Evolutionary conservation across 1,284 basidiomycete genomes (phyloP).

Genomic region (Hemileia vastatrix): DNA sequence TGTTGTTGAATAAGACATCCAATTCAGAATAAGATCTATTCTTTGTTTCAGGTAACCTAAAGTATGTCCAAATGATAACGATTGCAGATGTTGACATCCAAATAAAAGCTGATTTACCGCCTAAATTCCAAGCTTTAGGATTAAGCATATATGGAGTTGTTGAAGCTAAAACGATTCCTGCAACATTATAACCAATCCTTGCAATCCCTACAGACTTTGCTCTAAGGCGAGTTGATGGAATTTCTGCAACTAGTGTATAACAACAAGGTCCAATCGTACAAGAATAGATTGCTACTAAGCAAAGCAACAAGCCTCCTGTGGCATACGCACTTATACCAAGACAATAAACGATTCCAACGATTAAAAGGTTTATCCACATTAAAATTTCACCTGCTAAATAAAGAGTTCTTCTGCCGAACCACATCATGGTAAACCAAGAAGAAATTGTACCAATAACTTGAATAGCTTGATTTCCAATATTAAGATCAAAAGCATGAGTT

Average conservation of each 20-base stretch:
- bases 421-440: constrained; percentile 47
- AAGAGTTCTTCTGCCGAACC: constrained; percentile 47
- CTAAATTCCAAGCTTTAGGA: constrained; percentile 47
- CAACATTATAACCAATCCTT: constrained; percentile 48
- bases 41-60: constrained; percentile 46
- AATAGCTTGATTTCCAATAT: constrained; percentile 45
- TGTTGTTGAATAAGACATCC: constrained; percentile 44
- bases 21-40: constrained; percentile 37
- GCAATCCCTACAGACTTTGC: constrained; percentile 52
- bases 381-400: constrained; percentile 49
- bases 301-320: constrained; percentile 46
- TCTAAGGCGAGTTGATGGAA: constrained; percentile 48
- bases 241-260: constrained; percentile 49
- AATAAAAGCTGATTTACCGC: constrained; percentile 34
- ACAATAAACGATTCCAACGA: constrained; percentile 49
- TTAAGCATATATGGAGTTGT: constrained; percentile 48
- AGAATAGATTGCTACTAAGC: constrained; percentile 48
- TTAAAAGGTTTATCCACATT: constrained; percentile 47
- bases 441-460: constrained; percentile 45
- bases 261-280: constrained; percentile 46
- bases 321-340: constrained; percentile 24
- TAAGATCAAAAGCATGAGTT: constrained; percentile 44
- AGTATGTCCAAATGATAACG: no score
- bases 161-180: constrained; percentile 47
- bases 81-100: neutral